Base-by-base conservation (phyloP, 1,139 yeast genomes). In the Geotrichum fermentans region DNA sequence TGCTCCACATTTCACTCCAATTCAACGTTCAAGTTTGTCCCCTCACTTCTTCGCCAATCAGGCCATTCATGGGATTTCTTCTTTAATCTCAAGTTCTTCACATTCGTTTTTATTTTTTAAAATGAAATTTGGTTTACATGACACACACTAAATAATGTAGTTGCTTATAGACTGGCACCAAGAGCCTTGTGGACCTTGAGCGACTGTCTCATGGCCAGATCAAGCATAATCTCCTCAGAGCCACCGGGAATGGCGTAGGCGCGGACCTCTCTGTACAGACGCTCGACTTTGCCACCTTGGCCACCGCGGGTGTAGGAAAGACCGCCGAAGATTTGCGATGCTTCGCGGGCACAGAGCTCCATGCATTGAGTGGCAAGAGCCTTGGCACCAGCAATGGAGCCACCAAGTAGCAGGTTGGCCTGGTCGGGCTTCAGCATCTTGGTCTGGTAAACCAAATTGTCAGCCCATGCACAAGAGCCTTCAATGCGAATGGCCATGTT, bases 201-300 rank as follows among this genome's bases (percentile, higher is more conserved):
- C 36, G 70, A 58, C 57, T 70, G 74, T 46, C 74, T 58, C 52
- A 71, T 67, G 22, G 72, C 60, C 50, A 71, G 60, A 47, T 71
- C 74, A 32, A 70, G 62, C 74, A 71, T 70, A 51, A 71, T 71
- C 56, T 71, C 75, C 55, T 71, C 73, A 10, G 74, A 69, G 8
- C 74, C 74, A 38, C 74, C 74, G 8, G 74, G 74, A 48, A 71
- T 70, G 26, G 73, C 72, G 52, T 66, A 66, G 5, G 74, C 73
- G 16, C 74, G 64, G 29, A 69, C 73, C 52, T 71, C 75, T 35
- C 74, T 59, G 61, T 69, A 70, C 32, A 71, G 57, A 13, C 74
- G 66, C 61, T 71, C 74, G 38, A 71, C 71, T 51, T 66, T 67
- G 26, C 70, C 73, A 43, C 72, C 74, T 52, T 64, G 67, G 43